Evolutionary conservation across 1,284 basidiomycete genomes (phyloP), one percentile per base, ranked within the genome.

Genomic region (Heterobasidion annosum): DNA sequence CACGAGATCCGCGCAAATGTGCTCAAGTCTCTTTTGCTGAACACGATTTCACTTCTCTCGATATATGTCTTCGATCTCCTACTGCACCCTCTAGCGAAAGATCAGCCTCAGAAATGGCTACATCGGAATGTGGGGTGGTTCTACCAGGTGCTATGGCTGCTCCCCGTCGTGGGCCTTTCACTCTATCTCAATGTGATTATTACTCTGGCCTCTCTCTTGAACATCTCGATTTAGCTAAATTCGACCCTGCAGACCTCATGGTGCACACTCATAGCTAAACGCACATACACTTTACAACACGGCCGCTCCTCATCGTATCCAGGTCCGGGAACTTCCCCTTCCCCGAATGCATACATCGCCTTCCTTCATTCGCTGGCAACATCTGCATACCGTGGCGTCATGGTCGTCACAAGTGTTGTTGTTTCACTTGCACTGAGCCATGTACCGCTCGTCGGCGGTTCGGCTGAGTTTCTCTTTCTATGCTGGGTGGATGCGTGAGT

Each of bases 401-500:
- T 93, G 84, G 79, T 91, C 13, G 70, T 81, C 63, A 91, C 88
- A 4, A 88, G 86, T 9, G 71, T 90, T n/a, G 65, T 79, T 8
- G 72, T 91, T 32, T 85, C 85, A 0, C 82, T 87, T 57, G 74
- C 75, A 7, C 69, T 93, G 45, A 70, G 74, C 4, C 74, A 76
- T 55, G 71, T 90, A 15, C 90, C 91, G 2, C 71, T 78, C 51
- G 67, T 84, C 8, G 91, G 90, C 4, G 71, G 78, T 0, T 57
- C 72, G 2, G 65, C 76, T 2, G 80, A 81, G 19, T 88, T 91
- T 62, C 66, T 79, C 9, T 92, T 91, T 63, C 70, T 91, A 52
- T 91, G 88, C 63, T 90, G 90, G 84, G 77, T 91, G 48, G 84
- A 91, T 65, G 76, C 88, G 88, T 91, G 67, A 77, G 88, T 85